Percentiles rank a stretch among this genome's conserved stretches.
Evolutionary conservation across 345 rosid species (phyloP).

Genomic region (Cardamine occulta): DNA sequence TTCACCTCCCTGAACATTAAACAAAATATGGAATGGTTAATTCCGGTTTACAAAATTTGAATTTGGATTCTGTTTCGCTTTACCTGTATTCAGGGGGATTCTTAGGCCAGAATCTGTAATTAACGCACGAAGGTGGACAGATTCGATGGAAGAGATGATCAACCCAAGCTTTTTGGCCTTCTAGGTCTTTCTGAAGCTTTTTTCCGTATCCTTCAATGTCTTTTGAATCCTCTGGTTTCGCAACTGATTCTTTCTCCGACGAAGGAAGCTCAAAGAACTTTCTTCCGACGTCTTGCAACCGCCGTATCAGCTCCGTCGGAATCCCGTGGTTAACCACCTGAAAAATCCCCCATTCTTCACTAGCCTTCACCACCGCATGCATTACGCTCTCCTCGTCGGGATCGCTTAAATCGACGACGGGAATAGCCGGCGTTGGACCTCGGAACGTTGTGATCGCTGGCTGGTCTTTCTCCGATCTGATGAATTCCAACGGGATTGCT

Average conservation of each 20-base stretch:
- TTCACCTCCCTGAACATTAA: slow-evolving; percentile 60
- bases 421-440: slow-evolving; percentile 53
- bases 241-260: slow-evolving; percentile 63
- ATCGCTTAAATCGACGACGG: slow-evolving; percentile 52
- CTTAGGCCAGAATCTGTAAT: slow-evolving; percentile 73
- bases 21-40: not conserved
- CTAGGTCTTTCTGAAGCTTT: slow-evolving; percentile 53
- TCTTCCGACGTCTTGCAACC: slow-evolving; percentile 60
- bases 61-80: not conserved
- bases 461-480: slow-evolving; percentile 67
- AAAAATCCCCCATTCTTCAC: slow-evolving; percentile 55
- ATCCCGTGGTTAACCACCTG: slow-evolving; percentile 57
- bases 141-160: slow-evolving; percentile 83
- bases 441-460: slow-evolving; percentile 64
- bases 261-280: slow-evolving; percentile 70
- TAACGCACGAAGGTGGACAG: slow-evolving; percentile 70
- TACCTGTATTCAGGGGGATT: slow-evolving; percentile 78
- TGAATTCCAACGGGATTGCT: slow-evolving; percentile 67
- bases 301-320: slow-evolving; percentile 51
- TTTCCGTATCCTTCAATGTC: slow-evolving; percentile 74
- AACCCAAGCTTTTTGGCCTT: slow-evolving; percentile 73
- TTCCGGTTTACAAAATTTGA: not conserved
- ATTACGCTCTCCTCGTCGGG: slow-evolving; percentile 33
- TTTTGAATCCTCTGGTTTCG: slow-evolving; percentile 50
- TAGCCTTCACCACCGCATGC: slow-evolving; percentile 51